Base-by-base conservation (phyloP, 768 basidiomycete genomes). In the Auricularia sp. region DNA sequence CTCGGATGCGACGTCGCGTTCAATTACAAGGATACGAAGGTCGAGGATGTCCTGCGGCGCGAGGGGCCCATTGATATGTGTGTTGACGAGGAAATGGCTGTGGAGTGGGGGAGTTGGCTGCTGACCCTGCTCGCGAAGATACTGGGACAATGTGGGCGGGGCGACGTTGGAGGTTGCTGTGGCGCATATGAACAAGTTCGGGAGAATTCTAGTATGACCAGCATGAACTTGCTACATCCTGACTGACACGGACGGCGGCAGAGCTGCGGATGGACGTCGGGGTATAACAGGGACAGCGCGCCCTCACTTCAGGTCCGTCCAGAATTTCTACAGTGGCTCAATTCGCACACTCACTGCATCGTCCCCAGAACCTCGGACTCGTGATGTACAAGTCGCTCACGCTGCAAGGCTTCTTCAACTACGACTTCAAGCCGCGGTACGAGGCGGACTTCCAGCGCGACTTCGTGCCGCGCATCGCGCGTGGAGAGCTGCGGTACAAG, bases 1-100 rank as follows among this genome's bases (percentile, higher is more conserved):
- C 67, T 87, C 21, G 88, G 87, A 0, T 83, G 84, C 0, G 87
- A 91, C 68, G 80, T 86, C 3, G 84, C 79, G 0, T 89, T 88
- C 76, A 88, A 90, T 72, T 90, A 87, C 75, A 87, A 91, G 78
- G 88, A 80, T 0, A 76, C 76, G 0, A 75, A 76, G 56, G 84
- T 82, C 0, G 69, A 69, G 1, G 82, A 85, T 10, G 75, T 87
- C 2, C 74, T 91, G 47, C 70, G 71, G 66, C 78, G 78, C 64
- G 80, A 88, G 67, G 87, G 86, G 2, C 83, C 81, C 0, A 78
- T 87, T 56, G 77, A 86, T 68, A 73, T 85, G 75, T 84, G 72
- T 74, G 62, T n/a, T 29, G 29, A 29, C 47, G 18, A 16, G 39
- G 39, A 29, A 29, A 29, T 29, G 39, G 7, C 39, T 8, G 39